Evolutionary conservation across 164 flowering plant genomes (phyloP), one percentile per base, ranked within the genome.

Genomic region (Paratinospora sagittata): DNA sequence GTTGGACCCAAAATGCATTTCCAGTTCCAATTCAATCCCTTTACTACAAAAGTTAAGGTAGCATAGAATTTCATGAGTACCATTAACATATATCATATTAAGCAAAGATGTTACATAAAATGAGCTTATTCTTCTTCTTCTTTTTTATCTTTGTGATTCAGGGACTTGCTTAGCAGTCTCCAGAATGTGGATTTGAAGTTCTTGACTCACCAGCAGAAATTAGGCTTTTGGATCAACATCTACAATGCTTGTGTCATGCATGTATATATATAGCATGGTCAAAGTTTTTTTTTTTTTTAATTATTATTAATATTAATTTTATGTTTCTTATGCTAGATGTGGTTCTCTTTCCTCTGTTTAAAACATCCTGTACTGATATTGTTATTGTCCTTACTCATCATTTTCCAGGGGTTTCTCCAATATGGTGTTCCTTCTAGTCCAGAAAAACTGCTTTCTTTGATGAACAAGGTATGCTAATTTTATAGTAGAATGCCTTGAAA

Each of bases 191-290:
- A 92, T 24, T 78, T 92, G 79, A 81, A 82, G 66, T 76, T 67
- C 65, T 67, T 92, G 81, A 85, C 81, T 61, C 67, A 80, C 78
- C 88, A 86, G 67, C 97, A 95, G 73, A 95, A 95, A 68, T 78
- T 95, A 30, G 97, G 97, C 19, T 95, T 95, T 73, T 95, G 97
- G 98, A 91, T 90, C 92, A 95, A 95, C 89, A 89, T 89, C 84
- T 92, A 88, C 90, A 92, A 95, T 82, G 97, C 98, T 80, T 95
- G 97, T 74, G 78, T 91, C 78, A 90, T 95, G 97, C 92, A 95
- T 89, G 97, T 92, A 90, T n/a, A n/a, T n/a, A n/a, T n/a, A n/a
- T 72, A 80, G 57, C 77, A 63, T 74, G 57, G 37, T 65, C 41
- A 72, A 78, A 37, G 37, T 23, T 47, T 37, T 26, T 72, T n/a